Base-by-base conservation (phyloP, 177 flowering plant genomes). In the Telopea speciosissima region DNA sequence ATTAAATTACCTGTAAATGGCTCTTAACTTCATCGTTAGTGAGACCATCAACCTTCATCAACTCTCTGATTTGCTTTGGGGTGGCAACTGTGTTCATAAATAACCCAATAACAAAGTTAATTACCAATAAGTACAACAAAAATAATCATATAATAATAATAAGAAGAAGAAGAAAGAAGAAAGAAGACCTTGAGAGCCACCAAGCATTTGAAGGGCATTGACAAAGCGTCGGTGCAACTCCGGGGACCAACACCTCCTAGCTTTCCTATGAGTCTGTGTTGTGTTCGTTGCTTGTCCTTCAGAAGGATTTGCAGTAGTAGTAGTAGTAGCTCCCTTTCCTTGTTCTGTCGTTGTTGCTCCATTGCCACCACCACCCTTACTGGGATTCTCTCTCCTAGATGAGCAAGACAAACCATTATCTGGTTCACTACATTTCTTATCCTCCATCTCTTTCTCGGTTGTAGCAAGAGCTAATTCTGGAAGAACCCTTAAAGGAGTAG, bases 21-120 rank as follows among this genome's bases (percentile, higher is more conserved):
- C 99, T 94, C 86, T 94, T 94, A 71, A 94, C 99, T 86, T 94
- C 99, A 83, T 94, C 99, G 83, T 92, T 94, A 75, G 99, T 94
- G 81, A 94, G 83, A 62, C 99, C 99, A 68, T 92, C 99, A 75
- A 94, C 97, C 88, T 92, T 94, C 97, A 94, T 94, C 70, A 94
- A 74, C 83, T 94, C 99, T 70, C 99, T 87, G 74, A 94, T 94
- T 82, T 94, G 99, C 73, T 94, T 94, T 52, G 99, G 99, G 10
- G 99, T 94, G 58, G 99, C 99, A 68, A 90, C 99, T 94, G 90
- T 74, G 44, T 65, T 25, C 62, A 9, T 36, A 66, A 52, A 71
- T 25, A 67, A 54, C 19, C 40, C 40, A 42, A 45, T 31, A 65
- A 72, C 45, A 23, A n/a, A 54, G 58, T 63, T 24, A 74, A 24